A percentile compares a stretch with the other conserved stretches of the same genome.
Conservation (phyloP, 139 green algal genomes). For the Coelastrella sp. region DNA sequence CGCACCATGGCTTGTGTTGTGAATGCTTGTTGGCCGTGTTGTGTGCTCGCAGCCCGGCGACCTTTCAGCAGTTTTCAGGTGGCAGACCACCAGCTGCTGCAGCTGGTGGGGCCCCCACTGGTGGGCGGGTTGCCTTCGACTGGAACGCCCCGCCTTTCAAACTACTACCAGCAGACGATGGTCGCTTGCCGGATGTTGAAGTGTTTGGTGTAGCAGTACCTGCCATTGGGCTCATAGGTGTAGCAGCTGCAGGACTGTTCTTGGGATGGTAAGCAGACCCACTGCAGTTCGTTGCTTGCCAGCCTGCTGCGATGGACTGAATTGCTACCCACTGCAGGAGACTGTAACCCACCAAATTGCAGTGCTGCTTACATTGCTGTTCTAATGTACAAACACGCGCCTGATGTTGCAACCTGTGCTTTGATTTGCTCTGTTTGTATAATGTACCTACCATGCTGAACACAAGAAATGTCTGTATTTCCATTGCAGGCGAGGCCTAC, state of each 20-base stretch:
- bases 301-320: too few relatives aligned
- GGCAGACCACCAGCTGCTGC: not conserved
- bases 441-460: too few relatives aligned
- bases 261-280: constrained; percentile 18
- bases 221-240: not conserved
- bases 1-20: too few relatives aligned
- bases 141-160: not conserved
- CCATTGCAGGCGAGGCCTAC: too few relatives aligned
- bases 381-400: too few relatives aligned
- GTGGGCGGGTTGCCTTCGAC: not conserved
- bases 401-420: too few relatives aligned
- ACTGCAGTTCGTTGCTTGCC: not conserved
- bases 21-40: not conserved
- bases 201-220: constrained; percentile 15
- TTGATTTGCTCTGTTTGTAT: too few relatives aligned
- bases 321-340: too few relatives aligned
- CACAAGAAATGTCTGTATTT: too few relatives aligned
- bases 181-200: constrained; percentile 6
- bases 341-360: too few relatives aligned
- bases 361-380: too few relatives aligned
- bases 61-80: not conserved
- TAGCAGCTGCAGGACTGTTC: constrained; percentile 1
- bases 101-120: not conserved
- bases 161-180: not conserved
- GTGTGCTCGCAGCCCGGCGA: not conserved